These are phyloP conservation scores for Fusarium tuaranense DNA, from an alignment of 2,329 filamentous ascomycete genomes.

Conservation along the genomic window DNA sequence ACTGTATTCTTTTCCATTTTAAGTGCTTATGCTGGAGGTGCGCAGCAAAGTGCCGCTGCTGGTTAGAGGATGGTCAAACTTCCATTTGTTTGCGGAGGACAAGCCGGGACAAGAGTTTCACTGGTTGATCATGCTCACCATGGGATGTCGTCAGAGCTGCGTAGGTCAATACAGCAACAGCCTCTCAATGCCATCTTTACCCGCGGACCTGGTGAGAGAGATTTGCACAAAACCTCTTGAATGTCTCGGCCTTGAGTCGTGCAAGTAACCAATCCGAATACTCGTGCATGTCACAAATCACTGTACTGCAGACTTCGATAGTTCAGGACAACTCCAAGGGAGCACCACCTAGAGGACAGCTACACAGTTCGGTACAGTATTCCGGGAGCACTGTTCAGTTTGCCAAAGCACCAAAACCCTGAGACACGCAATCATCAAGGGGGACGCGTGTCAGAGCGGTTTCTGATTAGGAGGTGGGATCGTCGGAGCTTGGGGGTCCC, in stretches of 20 bases:
- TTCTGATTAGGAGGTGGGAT: constrained; percentile 27
- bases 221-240: neutral
- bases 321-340: constrained; percentile 21
- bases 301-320: neutral
- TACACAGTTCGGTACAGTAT: constrained; percentile 17
- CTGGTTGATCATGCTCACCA: neutral
- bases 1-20: neutral
- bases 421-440: constrained; percentile 31
- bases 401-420: constrained; percentile 2
- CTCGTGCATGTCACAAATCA: constrained; percentile 8
- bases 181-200: neutral
- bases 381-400: neutral
- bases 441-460: constrained; percentile 43
- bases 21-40: neutral
- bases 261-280: constrained; percentile 12
- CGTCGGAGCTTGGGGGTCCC: neutral
- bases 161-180: neutral
- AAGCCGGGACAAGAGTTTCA: neutral
- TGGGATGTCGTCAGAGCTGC: neutral
- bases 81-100: neutral
- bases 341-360: neutral
- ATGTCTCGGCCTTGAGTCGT: constrained; percentile 13
- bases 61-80: neutral
- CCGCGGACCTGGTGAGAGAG: neutral
- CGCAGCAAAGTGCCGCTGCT: neutral